Evolutionary conservation across 306 rosid species (phyloP).

Genomic region (Purshia tridentata): DNA sequence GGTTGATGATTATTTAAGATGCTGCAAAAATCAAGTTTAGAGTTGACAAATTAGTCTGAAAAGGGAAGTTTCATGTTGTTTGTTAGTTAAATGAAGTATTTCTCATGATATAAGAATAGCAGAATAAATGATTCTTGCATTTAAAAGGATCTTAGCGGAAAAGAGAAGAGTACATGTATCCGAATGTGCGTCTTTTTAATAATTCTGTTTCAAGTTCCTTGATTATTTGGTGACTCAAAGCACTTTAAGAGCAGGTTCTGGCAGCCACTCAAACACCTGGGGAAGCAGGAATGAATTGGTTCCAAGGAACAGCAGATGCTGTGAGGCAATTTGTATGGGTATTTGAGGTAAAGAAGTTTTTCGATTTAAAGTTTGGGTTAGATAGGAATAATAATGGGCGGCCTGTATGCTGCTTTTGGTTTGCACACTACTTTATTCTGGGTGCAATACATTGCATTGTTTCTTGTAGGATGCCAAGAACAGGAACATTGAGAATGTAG

Average conservation of each 20-base stretch:
- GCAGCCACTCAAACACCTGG: constrained; percentile 58
- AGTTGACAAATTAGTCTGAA: not conserved
- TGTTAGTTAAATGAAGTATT: not conserved
- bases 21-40: not conserved
- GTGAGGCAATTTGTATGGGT: constrained; percentile 54
- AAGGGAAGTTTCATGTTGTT: not conserved
- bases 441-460: constrained; percentile 10
- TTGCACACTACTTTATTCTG: constrained; percentile 11
- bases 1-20: not conserved
- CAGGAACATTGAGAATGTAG: constrained; percentile 68
- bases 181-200: not conserved
- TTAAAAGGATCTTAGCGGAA: not conserved
- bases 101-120: not conserved
- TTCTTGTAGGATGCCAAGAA: constrained; percentile 73
- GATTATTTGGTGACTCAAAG: constrained; percentile 1
- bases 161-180: not conserved
- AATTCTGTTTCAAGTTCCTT: constrained; percentile 2
- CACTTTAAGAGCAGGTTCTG: constrained; percentile 29
- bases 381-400: not conserved
- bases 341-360: constrained; percentile 36
- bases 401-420: not conserved
- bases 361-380: not conserved
- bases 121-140: not conserved
- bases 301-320: constrained; percentile 63
- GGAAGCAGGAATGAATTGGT: constrained; percentile 54